Evolutionary conservation across 768 basidiomycete species (phyloP).

Genomic region (Suillus brevipes): DNA sequence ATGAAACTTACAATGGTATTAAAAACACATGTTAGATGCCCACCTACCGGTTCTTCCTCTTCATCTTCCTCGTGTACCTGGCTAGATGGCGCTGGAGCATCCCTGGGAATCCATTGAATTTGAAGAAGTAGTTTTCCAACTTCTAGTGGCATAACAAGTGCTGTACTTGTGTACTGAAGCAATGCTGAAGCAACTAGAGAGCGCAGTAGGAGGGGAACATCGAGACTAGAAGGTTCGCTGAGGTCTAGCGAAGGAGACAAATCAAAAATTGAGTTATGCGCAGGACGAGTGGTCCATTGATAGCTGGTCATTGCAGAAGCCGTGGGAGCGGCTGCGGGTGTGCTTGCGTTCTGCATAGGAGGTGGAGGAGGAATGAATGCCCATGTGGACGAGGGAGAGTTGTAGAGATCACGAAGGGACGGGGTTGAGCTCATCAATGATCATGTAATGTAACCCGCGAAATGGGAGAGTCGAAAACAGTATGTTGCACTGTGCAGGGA

Average conservation of each 20-base stretch:
- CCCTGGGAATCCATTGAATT: constrained; percentile 92
- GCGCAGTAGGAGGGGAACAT: constrained; percentile 59
- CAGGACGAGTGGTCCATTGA: constrained; percentile 63
- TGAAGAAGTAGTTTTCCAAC: constrained; percentile 92
- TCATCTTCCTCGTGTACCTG: constrained; percentile 41
- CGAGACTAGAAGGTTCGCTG: constrained; percentile 53
- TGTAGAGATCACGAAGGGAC: constrained; percentile 74
- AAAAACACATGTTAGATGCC: constrained; percentile 4
- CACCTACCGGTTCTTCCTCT: constrained; percentile 55
- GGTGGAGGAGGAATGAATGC: constrained; percentile 53
- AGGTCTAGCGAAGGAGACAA: constrained; percentile 56
- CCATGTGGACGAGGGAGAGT: constrained; percentile 65
- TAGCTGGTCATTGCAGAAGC: constrained; percentile 42
- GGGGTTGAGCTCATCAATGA: constrained; percentile 45
- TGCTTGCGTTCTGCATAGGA: constrained; percentile 29
- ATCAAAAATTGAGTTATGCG: constrained; percentile 70
- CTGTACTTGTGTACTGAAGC: constrained; percentile 82
- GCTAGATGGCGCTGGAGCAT: constrained; percentile 49
- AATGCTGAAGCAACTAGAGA: constrained; percentile 67
- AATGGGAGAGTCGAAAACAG: background rate
- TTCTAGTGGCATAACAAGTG: constrained; percentile 94
- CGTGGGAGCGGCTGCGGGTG: constrained; percentile 29
- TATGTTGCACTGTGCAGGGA: background rate
- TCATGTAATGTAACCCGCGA: background rate
- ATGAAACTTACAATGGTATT: constrained; percentile 10